Base-by-base conservation (phyloP, 2,329 filamentous ascomycete genomes). In the Fusarium coicis region DNA sequence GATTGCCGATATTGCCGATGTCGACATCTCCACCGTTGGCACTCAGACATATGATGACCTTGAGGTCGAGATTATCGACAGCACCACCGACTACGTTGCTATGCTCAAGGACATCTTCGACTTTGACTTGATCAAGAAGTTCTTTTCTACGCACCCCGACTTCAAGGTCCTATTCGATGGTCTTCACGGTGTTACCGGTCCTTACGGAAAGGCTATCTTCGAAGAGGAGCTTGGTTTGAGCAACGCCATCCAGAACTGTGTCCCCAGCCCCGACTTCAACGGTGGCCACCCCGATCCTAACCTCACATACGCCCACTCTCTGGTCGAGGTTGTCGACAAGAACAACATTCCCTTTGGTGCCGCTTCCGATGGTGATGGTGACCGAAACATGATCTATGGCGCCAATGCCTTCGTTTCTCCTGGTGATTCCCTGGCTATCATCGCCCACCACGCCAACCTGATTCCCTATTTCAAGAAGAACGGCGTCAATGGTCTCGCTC, bases 321-420 rank as follows among this genome's bases (percentile, higher is more conserved):
- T 99, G 46, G 96, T 99, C 68, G 94, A 97, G 80, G 93, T 91
- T 70, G 96, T 99, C 46, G 95, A 99, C 84, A 93, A 93, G 86
- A 91, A 94, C 79, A 90, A 91, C 67, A 95, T 99, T 74, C 96
- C 97, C 80, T 99, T 99, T 79, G 96, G 96, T 80, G 96, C 96
- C 66, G 96, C 96, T 53, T 97, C 94, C 73, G 96, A 99, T 77
- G 96, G 96, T 77, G 96, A 99, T 79, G 96, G 96, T 79, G 96
- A 99, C 87, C 93, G 96, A 78, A 99, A 99, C 91, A 99, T 99
- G 96, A 99, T 99, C 81, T 99, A 99, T 85, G 96, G 96, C 72
- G 95, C 96, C 75, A 96, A 97, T 80, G 91, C 93, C 49, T 99
- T 99, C 80, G 96, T 99, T 70, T 98, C 96, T 12, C 96, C 96